Evolutionary conservation across 257 asterid genomes (phyloP).

Genomic region (Jasminum sambac): DNA sequence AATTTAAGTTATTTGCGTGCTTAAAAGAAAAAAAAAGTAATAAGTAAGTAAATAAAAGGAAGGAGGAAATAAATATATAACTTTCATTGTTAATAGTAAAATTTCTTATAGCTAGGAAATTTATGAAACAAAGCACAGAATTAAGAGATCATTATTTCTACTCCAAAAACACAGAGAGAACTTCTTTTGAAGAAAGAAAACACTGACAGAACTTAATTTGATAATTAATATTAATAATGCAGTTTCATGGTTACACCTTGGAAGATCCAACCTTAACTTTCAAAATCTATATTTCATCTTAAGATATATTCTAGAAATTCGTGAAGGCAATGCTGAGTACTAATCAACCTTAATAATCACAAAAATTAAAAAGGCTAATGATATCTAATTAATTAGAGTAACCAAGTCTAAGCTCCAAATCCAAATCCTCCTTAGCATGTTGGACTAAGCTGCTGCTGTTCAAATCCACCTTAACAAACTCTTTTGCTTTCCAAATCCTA

Average conservation of each 20-base stretch:
- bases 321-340: neutral
- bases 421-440: conserved; percentile 50
- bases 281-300: neutral
- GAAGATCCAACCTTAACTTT: neutral
- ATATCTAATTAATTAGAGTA: conserved; percentile 36
- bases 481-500: conserved; percentile 47
- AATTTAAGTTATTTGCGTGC: too few relatives aligned
- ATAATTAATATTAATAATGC: neutral
- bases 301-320: neutral
- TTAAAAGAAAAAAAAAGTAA: too few relatives aligned
- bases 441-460: conserved; percentile 43
- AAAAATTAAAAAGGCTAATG: neutral
- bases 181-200: neutral
- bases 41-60: too few relatives aligned
- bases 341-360: neutral
- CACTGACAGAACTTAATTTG: neutral
- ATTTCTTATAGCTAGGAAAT: too few relatives aligned
- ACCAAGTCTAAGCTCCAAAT: conserved; percentile 85
- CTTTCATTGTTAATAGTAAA: too few relatives aligned
- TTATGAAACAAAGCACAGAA: too few relatives aligned
- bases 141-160: neutral
- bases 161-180: neutral
- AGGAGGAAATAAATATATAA: too few relatives aligned
- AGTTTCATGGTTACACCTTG: neutral
- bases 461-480: conserved; percentile 44